phyloP scores from a whole-genome alignment of 2,329 filamentous ascomycete genomes.

The Seiridium unicorne region DNA sequence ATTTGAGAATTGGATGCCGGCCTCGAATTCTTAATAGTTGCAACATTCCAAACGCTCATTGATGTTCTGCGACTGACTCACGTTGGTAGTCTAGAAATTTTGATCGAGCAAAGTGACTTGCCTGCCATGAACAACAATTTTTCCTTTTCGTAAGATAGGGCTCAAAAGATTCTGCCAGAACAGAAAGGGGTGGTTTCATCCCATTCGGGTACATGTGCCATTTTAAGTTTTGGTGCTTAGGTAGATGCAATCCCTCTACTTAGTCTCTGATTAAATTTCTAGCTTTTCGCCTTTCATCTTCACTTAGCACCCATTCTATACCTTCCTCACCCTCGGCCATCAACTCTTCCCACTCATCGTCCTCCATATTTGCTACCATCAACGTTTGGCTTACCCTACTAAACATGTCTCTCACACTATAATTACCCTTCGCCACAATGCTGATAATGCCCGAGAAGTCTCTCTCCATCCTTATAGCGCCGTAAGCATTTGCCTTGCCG shows the following conservation, averaged over 20 bases:
- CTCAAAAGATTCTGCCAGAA: too few relatives aligned
- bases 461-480: slow-evolving; percentile 68
- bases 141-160: too few relatives aligned
- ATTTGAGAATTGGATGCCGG: too few relatives aligned
- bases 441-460: slow-evolving; percentile 69
- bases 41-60: too few relatives aligned
- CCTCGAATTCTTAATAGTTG: too few relatives aligned
- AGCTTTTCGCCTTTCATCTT: slow-evolving; percentile 62
- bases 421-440: slow-evolving; percentile 58
- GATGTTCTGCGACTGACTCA: too few relatives aligned
- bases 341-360: slow-evolving; percentile 76
- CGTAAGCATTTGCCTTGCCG: slow-evolving; percentile 74
- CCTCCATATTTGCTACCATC: slow-evolving; percentile 76
- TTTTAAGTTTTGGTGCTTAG: too few relatives aligned
- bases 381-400: slow-evolving; percentile 67
- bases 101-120: too few relatives aligned
- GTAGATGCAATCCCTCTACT: neutral
- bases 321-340: slow-evolving; percentile 45
- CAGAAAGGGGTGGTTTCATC: too few relatives aligned
- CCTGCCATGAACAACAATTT: too few relatives aligned
- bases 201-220: too few relatives aligned
- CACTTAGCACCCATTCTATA: slow-evolving; percentile 59
- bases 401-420: slow-evolving; percentile 67
- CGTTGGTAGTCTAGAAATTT: too few relatives aligned
- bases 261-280: slow-evolving; percentile 53